Base-by-base conservation (phyloP, 208 protist genomes). In the Wallacemonas collosoma region DNA sequence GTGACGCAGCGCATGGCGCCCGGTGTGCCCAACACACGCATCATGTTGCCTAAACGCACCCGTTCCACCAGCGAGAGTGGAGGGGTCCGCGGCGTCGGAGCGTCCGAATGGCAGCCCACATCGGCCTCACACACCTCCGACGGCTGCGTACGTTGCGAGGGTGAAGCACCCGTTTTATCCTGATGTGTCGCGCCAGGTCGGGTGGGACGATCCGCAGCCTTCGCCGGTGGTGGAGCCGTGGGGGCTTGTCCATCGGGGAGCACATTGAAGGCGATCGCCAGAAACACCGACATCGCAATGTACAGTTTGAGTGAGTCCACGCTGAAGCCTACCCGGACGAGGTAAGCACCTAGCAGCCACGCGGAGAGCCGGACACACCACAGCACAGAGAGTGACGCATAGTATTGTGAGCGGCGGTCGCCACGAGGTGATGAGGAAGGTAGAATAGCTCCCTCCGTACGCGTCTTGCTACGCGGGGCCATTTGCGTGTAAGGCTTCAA, bases 1-100 rank as follows among this genome's bases (percentile, higher is more conserved):
- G 70, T 73, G 44, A 87, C 78, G 66, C 81, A 87, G 9, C 87
- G 77, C 61, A 87, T 76, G 2, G 87, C 87, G 14, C 73, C 70
- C 2, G 76, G 75, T 1, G 87, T 89, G 35, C 79, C 75, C 3
- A 87, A 17, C 8, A 7, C 54, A 47, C 75, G 72, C 73, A 91
- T 74, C 41, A 45, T 45, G 2, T 55, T 64, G 1, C 43, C 51
- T 9, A 89, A 64, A 40, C 84, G 57, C 35, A 48, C 55, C 41
- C 60, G 60, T 17, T 65, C 60, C 9, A 65, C 40, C 40, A 43
- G 63, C 3, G 39, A 26, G 62, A 65, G 40, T 35, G 12, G 65
- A 4, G 44, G 64, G 44, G 26, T 26, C 26, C 26, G 26, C 26
- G 26, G 26, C 26, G 26, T 26, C 26, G 26, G 26, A 26, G 26